phyloP scores from a whole-genome alignment of 2,329 filamentous ascomycete species.

The Aspergillus brunneoviolaceus region DNA sequence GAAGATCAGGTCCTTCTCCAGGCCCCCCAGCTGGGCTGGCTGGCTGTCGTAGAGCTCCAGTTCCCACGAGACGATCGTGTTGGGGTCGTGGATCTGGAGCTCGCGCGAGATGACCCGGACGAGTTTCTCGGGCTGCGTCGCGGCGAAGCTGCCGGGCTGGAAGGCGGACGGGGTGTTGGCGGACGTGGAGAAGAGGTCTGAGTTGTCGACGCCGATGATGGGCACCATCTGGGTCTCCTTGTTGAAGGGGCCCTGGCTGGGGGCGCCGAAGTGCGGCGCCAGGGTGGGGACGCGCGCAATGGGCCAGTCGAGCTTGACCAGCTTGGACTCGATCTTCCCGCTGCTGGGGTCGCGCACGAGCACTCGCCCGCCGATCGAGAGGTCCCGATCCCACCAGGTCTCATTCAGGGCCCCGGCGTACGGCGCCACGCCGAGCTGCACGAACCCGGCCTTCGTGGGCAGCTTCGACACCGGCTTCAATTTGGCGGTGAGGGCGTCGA shows the following conservation, averaged over 20 bases:
- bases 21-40: slow-evolving; percentile 75
- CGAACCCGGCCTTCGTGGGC: slow-evolving; percentile 78
- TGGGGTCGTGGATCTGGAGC: slow-evolving; percentile 71
- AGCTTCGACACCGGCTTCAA: slow-evolving; percentile 89
- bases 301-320: slow-evolving; percentile 92
- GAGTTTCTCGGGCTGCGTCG: slow-evolving; percentile 80
- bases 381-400: slow-evolving; percentile 97
- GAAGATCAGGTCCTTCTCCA: slow-evolving; percentile 93
- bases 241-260: slow-evolving; percentile 67
- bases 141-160: slow-evolving; percentile 66
- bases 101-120: slow-evolving; percentile 78
- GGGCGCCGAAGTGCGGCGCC: slow-evolving; percentile 88
- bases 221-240: slow-evolving; percentile 91
- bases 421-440: slow-evolving; percentile 86
- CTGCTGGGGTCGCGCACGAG: slow-evolving; percentile 71
- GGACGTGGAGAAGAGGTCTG: slow-evolving; percentile 47
- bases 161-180: slow-evolving; percentile 33
- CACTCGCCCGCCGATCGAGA: slow-evolving; percentile 86
- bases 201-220: slow-evolving; percentile 83
- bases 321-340: slow-evolving; percentile 74
- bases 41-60: slow-evolving; percentile 91
- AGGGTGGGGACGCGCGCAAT: slow-evolving; percentile 90
- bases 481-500: slow-evolving; percentile 86
- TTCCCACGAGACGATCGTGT: slow-evolving; percentile 89
- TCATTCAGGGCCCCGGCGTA: slow-evolving; percentile 84